Base-by-base conservation (phyloP, 768 basidiomycete genomes). In the Auriscalpium microsporum region DNA sequence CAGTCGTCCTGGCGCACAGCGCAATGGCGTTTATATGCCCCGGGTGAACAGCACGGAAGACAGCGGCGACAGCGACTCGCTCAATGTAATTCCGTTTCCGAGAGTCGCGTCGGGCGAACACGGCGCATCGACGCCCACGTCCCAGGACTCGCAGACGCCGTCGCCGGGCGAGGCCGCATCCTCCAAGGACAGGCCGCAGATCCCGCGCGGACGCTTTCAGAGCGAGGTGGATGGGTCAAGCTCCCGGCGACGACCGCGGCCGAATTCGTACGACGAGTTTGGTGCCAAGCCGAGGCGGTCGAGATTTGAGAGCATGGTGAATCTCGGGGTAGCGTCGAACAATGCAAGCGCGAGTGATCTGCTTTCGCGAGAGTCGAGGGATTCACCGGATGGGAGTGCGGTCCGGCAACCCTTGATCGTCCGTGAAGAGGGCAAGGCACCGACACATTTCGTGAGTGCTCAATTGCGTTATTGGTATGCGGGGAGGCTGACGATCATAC, bases 361-460 rank as follows among this genome's bases (percentile, higher is more conserved):
- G 57, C 69, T 81, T 64, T 67, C 73, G 56, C 75, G 84, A 46
- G 79, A 83, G 65, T 81, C 81, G 35, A 75, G 84, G 47, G 79
- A 83, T 65, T 81, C 81, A 34, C 72, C 80, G 68, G 86, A 87
- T 61, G 85, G 84, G 19, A 80, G 76, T 63, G 75, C 76, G 3
- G 74, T 81, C 28, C 75, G 88, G 37, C 82, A 83, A 72, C 81
- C 84, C 44, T 73, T 94, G 38, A 77, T 92, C 45, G 78, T 94
- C 48, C 75, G 79, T 66, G 92, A 94, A 73, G 83, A 87, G 59
- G 90, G 90, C 50, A 88, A 86, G 72, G 73, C 83, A 16, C 76
- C 87, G 8, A 82, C 86, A 52, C 86, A 84, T 67, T 93, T 88
- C 68, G 92, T 94, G 67, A 79, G 92, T 78, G 42, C 8, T 49